Evolutionary conservation across 2,329 filamentous ascomycete species (phyloP).

Genomic region (Fusarium tjaetaba): DNA sequence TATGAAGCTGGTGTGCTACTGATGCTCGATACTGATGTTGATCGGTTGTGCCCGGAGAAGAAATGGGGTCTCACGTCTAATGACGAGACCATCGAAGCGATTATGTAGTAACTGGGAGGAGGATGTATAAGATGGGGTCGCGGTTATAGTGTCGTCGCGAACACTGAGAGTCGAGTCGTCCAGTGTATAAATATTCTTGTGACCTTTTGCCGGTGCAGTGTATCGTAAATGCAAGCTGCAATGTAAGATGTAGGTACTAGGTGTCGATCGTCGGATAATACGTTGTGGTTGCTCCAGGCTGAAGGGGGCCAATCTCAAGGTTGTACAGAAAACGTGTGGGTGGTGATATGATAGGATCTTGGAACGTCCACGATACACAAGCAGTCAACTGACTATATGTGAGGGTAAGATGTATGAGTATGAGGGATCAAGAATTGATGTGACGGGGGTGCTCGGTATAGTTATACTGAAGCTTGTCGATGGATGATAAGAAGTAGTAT

Average conservation of each 20-base stretch:
- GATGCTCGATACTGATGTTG: conserved; percentile 33
- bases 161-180: background rate
- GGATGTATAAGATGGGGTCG: conserved; percentile 5
- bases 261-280: conserved; percentile 23
- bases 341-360: conserved; percentile 32
- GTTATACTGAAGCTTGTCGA: conserved; percentile 20
- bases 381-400: conserved; percentile 2
- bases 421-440: background rate
- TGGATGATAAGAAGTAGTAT: conserved; percentile 22
- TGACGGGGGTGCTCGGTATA: conserved; percentile 22
- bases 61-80: conserved; percentile 42
- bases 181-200: conserved; percentile 8
- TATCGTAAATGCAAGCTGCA: conserved; percentile 18
- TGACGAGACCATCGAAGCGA: conserved; percentile 50
- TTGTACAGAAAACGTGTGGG: conserved; percentile 36
- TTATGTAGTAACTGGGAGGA: conserved; percentile 17
- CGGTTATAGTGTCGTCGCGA: conserved; percentile 19
- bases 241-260: conserved; percentile 30
- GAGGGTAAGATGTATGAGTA: conserved; percentile 1
- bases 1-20: conserved; percentile 9
- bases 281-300: conserved; percentile 26
- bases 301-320: conserved; percentile 36
- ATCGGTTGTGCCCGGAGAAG: conserved; percentile 40
- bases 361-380: conserved; percentile 18
- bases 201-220: conserved; percentile 8